phyloP scores from a whole-genome alignment of 768 basidiomycete species.

The Pleurotus tuber-regium region DNA sequence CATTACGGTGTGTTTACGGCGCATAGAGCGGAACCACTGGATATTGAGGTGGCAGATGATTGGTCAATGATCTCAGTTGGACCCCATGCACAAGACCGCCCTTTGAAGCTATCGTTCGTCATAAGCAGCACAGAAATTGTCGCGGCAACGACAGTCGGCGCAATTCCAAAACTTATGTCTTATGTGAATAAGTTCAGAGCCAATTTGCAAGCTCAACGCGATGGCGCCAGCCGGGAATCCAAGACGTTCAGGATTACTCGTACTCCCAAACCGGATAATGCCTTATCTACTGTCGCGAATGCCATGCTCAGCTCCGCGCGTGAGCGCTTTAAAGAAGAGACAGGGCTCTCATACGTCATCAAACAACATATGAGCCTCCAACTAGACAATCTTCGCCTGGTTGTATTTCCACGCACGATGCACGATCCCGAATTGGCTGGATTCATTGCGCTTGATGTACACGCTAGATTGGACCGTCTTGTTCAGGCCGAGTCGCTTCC shows the following conservation, averaged over 20 bases:
- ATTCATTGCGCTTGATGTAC: slow-evolving; percentile 64
- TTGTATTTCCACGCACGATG: slow-evolving; percentile 80
- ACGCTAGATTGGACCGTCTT: slow-evolving; percentile 67
- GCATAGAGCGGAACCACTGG: slow-evolving; percentile 72
- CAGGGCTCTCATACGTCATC: slow-evolving; percentile 57
- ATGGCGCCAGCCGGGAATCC: slow-evolving; percentile 78
- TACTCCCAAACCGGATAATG: slow-evolving; percentile 74
- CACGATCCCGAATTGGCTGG: slow-evolving; percentile 75
- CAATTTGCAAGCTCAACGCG: slow-evolving; percentile 69
- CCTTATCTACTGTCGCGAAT: slow-evolving; percentile 81
- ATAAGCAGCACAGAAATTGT: slow-evolving; percentile 68
- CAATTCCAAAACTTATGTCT: slow-evolving; percentile 73
- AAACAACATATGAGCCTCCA: slow-evolving; percentile 73
- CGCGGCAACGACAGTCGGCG: slow-evolving; percentile 66
- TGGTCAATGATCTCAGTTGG: slow-evolving; percentile 58
- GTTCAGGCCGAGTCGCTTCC: slow-evolving; percentile 48
- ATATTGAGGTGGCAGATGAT: slow-evolving; percentile 75
- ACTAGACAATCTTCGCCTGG: slow-evolving; percentile 60
- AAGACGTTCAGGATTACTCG: slow-evolving; percentile 71
- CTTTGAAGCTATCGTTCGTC: slow-evolving; percentile 71
- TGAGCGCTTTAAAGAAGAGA: slow-evolving; percentile 68
- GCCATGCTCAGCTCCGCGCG: slow-evolving; percentile 79
- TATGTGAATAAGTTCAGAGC: slow-evolving; percentile 73
- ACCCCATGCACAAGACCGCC: slow-evolving; percentile 40
- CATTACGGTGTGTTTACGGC: slow-evolving; percentile 1